These are phyloP conservation scores for Monilinia laxa DNA, from an alignment of 2,329 filamentous ascomycete genomes.

Conservation along the genomic window DNA sequence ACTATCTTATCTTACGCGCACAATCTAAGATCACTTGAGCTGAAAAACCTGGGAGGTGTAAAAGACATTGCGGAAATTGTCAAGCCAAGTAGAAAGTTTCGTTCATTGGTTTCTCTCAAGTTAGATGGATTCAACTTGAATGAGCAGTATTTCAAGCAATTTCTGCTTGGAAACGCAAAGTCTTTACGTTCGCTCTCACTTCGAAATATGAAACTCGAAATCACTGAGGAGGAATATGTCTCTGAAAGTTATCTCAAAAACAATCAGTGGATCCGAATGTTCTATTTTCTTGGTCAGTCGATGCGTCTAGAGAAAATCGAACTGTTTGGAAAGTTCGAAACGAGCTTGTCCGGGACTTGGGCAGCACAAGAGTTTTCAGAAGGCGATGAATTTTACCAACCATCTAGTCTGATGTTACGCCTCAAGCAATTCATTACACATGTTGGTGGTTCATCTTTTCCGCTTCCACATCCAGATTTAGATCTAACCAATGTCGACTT, in stretches of 20 bases:
- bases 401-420: neutral
- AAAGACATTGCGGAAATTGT: neutral
- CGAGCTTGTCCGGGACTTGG: neutral
- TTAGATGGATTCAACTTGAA: neutral
- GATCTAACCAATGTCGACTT: neutral
- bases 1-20: neutral
- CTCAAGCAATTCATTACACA: neutral
- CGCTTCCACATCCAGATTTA: neutral
- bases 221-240: neutral
- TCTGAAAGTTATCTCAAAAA: neutral
- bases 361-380: neutral
- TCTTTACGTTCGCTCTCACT: slow-evolving; percentile 7
- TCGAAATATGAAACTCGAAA: neutral
- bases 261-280: slow-evolving; percentile 14
- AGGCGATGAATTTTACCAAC: neutral
- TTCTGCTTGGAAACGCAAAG: neutral
- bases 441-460: neutral
- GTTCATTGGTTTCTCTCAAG: neutral
- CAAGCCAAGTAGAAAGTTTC: neutral
- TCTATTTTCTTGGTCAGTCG: neutral
- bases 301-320: neutral
- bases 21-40: neutral
- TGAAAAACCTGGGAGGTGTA: neutral
- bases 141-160: neutral
- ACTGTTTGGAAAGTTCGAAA: neutral